phyloP scores from a whole-genome alignment of 805 yeast species.

The Saturnispora besseyi region DNA sequence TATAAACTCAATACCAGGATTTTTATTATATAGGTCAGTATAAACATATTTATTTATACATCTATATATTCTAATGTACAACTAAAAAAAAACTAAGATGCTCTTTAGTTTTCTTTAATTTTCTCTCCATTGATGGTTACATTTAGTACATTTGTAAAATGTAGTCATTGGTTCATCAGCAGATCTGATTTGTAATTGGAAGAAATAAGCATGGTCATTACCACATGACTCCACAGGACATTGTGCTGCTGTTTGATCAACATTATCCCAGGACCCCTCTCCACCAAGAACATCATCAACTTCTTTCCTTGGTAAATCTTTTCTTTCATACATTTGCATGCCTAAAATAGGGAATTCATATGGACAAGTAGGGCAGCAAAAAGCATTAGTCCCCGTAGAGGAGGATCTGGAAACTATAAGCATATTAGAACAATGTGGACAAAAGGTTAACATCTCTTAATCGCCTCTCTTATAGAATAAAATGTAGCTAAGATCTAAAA shows the following conservation, averaged over 20 bases:
- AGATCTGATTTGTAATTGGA: constrained; percentile 91
- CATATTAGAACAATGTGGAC: constrained; percentile 94
- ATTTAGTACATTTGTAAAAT: constrained; percentile 87
- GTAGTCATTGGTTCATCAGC: constrained; percentile 99
- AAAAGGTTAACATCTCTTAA: constrained; percentile 71
- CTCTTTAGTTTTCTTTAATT: constrained; percentile 34
- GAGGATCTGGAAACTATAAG: constrained; percentile 59
- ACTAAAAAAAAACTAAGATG: background rate
- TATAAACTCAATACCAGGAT: background rate
- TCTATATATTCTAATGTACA: background rate
- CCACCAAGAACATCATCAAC: constrained; percentile 97
- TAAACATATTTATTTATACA: background rate
- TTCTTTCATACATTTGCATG: constrained; percentile 76
- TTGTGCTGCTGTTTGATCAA: constrained; percentile 88
- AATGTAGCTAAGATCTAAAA: background rate
- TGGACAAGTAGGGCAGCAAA: constrained; percentile 91
- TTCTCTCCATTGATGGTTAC: constrained; percentile 96
- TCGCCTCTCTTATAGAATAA: background rate
- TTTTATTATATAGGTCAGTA: background rate
- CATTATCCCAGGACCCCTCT: constrained; percentile 98
- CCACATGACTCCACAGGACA: constrained; percentile 87
- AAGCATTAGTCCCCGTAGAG: constrained; percentile 44
- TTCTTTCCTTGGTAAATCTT: constrained; percentile 72
- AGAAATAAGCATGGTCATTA: constrained; percentile 86
- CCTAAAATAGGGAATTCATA: constrained; percentile 86